Base-by-base conservation (phyloP, 176 grass and related monocot genomes). In the Dactylis glomerata region DNA sequence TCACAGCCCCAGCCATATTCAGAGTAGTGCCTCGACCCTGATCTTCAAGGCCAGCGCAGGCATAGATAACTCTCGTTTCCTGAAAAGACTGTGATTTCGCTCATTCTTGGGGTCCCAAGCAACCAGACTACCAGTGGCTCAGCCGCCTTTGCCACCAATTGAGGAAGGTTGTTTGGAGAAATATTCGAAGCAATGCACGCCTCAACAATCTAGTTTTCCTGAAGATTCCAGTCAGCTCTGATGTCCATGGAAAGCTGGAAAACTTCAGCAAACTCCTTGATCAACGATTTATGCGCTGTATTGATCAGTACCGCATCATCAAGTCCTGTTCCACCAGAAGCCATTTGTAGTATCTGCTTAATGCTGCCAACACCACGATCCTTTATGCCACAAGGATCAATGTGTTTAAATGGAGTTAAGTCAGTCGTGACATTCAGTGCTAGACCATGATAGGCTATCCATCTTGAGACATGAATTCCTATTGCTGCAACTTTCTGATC, bases 401-500 rank as follows among this genome's bases (percentile, higher is more conserved):
- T 98, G 38, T 66, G 72, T 71, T 84, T 16, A 78, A 94, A 98
- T 3, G 91, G 87, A 20, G 50, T 55, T 62, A 95, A 86, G 57
- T 98, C 83, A 51, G 91, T 80, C 15, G 93, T 89, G 37, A 98
- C 69, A 20, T 95, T 98, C 54, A 92, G 50, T n/a, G 93, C 89
- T 26, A 98, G 32, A n/a, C 91, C 96, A 68, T 98, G 93, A 75
- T 90, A 95, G 46, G 78, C 84, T 83, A 95, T 69, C 87, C 78
- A 92, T 33, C 77, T 19, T 0, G 96, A 87, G 9, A 80, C 81
- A 56, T 87, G 83, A 46, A 98, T 90, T 33, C 91, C 91, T 42
- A 92, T 93, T 16, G 96, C 93, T 28, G 91, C 93, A 83, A 98
- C 84, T 81, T 98, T 98, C 54, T 76, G 50, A 22, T 95, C 66